phyloP scores from a whole-genome alignment of 257 asterid genomes.

The Rehmannia glutinosa region DNA sequence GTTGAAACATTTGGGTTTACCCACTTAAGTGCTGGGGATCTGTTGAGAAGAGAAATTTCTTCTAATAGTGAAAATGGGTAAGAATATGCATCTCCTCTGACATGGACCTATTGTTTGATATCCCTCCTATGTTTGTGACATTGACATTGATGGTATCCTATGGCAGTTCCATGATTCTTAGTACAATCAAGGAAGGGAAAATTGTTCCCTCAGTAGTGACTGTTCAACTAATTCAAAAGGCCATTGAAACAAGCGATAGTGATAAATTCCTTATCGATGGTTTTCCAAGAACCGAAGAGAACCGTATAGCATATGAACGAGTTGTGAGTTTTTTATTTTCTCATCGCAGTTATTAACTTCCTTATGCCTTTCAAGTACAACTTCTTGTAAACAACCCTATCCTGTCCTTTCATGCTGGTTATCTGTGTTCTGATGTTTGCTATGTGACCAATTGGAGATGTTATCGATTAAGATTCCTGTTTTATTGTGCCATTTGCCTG shows the following conservation, averaged over 20 bases:
- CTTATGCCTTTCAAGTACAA: conserved; percentile 1
- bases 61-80: conserved; percentile 74
- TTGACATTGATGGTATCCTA: conserved; percentile 12
- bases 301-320: conserved; percentile 71
- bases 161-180: conserved; percentile 78
- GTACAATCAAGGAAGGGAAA: conserved; percentile 76
- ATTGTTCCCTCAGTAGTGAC: conserved; percentile 96
- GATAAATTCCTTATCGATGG: conserved; percentile 86
- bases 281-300: conserved; percentile 96
- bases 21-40: conserved; percentile 97
- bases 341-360: conserved; percentile 6
- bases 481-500: conserved; percentile 1
- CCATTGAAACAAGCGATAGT: conserved; percentile 55
- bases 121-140: conserved; percentile 3
- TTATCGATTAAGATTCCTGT: neutral
- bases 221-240: conserved; percentile 64
- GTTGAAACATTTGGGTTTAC: conserved; percentile 74
- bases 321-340: conserved; percentile 53
- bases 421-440: neutral
- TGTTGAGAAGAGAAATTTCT: conserved; percentile 74
- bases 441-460: neutral
- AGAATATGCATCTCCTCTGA: conserved; percentile 11
- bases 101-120: conserved; percentile 16
- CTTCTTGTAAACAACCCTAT: conserved; percentile 1
- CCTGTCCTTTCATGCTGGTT: conserved; percentile 11